These are phyloP conservation scores for Zygosaccharomyces rouxii DNA, from an alignment of 805 yeast genomes.

Conservation along the genomic window DNA sequence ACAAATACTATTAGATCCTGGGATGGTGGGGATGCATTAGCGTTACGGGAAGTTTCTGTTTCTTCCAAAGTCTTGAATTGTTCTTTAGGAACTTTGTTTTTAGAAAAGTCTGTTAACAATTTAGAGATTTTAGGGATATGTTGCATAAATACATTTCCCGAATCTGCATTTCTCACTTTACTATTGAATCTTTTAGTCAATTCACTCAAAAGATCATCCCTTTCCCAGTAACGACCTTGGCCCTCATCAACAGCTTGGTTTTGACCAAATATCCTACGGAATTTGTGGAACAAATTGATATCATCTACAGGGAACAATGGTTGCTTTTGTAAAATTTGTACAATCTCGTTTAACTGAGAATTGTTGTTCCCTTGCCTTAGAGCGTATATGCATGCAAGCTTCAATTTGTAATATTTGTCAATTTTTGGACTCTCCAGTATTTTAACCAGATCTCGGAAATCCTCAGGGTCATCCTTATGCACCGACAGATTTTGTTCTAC, in stretches of 20 bases:
- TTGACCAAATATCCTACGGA: slow-evolving; percentile 36
- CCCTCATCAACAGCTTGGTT: slow-evolving; percentile 5
- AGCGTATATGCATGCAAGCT: slow-evolving; percentile 69
- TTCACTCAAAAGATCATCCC: slow-evolving; percentile 32
- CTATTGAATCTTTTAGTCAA: slow-evolving; percentile 34
- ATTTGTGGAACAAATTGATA: slow-evolving; percentile 41
- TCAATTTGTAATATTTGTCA: slow-evolving; percentile 56
- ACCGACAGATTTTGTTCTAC: slow-evolving; percentile 82
- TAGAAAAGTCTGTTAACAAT: slow-evolving; percentile 34
- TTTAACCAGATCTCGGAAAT: slow-evolving; percentile 52
- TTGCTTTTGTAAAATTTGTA: slow-evolving; percentile 35
- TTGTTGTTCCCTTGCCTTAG: slow-evolving; percentile 65
- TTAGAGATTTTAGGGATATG: slow-evolving; percentile 65
- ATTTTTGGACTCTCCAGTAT: slow-evolving; percentile 46
- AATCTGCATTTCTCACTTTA: slow-evolving; percentile 37
- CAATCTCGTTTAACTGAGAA: slow-evolving; percentile 42
- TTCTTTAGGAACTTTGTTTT: slow-evolving; percentile 34
- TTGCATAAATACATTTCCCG: slow-evolving; percentile 83
- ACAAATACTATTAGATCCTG: slow-evolving; percentile 69
- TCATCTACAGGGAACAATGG: slow-evolving; percentile 37
- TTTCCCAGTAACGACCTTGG: slow-evolving; percentile 14
- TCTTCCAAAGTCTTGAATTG: slow-evolving; percentile 41
- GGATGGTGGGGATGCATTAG: slow-evolving; percentile 25
- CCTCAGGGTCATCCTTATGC: slow-evolving; percentile 51
- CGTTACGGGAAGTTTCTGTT: background rate